Conservation (phyloP, 106 monocot species). For the Dendrobium catenatum region DNA sequence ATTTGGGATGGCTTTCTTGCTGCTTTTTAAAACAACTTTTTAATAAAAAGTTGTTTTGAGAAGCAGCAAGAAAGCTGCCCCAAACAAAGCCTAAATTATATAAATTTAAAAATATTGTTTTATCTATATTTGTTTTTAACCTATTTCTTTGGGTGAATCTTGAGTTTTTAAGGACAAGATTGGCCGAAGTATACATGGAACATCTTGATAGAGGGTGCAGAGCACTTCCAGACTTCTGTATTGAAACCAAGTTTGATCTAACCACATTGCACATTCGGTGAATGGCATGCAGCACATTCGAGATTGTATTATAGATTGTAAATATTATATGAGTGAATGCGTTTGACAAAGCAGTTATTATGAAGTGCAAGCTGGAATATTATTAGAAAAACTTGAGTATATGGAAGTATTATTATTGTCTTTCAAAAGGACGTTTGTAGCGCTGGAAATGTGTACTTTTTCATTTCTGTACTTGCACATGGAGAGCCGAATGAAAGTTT, state of each 20-base stretch:
- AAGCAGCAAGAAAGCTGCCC: no score
- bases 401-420: no score
- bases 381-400: no score
- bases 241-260: constrained; percentile 53
- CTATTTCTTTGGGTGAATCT: constrained; percentile 46
- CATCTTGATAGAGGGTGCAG: constrained; percentile 90
- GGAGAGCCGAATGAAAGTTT: no score
- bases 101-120: background rate
- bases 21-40: no score
- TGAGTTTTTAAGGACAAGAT: constrained; percentile 48
- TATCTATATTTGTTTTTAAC: background rate
- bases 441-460: no score
- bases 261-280: constrained; percentile 78
- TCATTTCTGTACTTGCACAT: no score
- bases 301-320: constrained; percentile 62
- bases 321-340: background rate
- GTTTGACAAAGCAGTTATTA: background rate
- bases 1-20: no score
- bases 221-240: constrained; percentile 55
- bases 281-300: constrained; percentile 54
- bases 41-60: no score
- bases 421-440: no score
- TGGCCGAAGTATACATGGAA: constrained; percentile 73
- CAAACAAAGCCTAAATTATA: background rate
- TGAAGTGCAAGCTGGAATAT: no score